phyloP scores from a whole-genome alignment of 2,329 filamentous ascomycete genomes.

The Alternaria angustiovoidea region DNA sequence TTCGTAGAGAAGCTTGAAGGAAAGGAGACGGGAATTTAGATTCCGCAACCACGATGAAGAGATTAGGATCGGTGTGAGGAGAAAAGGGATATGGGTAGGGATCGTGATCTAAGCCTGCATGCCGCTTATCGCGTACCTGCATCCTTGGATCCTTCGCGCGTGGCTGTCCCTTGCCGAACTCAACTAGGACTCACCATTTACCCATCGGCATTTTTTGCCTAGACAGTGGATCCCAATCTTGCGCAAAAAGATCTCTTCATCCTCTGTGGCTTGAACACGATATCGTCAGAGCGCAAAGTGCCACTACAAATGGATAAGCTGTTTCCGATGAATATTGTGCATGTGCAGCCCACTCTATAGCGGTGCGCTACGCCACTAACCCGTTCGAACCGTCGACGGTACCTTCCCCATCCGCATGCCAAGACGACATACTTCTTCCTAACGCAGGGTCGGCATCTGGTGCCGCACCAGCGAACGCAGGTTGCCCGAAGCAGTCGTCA shows the following conservation, averaged over 20 bases:
- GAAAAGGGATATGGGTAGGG: background rate
- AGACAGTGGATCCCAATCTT: background rate
- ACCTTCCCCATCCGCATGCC: background rate
- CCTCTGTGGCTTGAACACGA: background rate
- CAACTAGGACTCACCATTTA: background rate
- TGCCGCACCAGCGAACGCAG: background rate
- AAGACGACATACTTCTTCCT: background rate
- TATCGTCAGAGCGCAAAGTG: background rate
- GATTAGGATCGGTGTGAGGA: background rate
- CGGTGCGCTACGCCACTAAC: background rate
- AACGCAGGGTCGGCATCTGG: background rate
- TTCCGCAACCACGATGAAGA: background rate
- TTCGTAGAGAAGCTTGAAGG: background rate
- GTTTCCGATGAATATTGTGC: background rate
- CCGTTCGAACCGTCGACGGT: background rate
- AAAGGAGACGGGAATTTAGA: background rate
- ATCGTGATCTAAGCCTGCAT: slow-evolving; percentile 1
- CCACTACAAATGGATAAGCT: background rate
- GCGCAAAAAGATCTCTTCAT: background rate
- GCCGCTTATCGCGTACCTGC: slow-evolving; percentile 7
- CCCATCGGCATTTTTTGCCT: background rate
- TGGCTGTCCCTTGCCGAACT: background rate
- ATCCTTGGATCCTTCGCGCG: background rate
- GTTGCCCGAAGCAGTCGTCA: background rate
- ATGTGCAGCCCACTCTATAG: background rate